phyloP scores from a whole-genome alignment of 78 protist genomes.

The Pigoraptor vietnamica region DNA sequence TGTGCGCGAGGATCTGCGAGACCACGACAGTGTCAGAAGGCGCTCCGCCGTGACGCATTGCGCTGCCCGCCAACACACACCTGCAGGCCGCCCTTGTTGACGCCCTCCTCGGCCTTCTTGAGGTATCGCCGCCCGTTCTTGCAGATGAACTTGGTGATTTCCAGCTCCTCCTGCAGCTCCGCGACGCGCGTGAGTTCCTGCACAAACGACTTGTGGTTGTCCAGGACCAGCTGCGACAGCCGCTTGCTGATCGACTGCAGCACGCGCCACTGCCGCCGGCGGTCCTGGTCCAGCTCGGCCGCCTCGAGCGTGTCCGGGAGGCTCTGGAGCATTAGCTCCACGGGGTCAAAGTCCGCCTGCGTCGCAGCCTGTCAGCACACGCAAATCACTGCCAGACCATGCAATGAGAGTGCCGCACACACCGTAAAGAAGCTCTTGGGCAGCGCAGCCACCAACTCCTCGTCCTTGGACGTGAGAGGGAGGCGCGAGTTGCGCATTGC shows the following conservation, averaged over 20 bases:
- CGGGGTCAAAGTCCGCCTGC: not conserved
- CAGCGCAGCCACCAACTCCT: not conserved
- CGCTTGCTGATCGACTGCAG: not conserved
- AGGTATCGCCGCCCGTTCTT: not conserved
- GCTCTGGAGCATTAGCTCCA: not conserved
- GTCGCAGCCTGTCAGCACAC: too few relatives aligned
- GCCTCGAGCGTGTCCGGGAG: not conserved
- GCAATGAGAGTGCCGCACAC: not conserved
- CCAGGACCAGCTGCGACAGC: not conserved
- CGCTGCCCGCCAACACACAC: not conserved
- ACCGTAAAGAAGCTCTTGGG: not conserved
- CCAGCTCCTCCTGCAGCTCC: not conserved
- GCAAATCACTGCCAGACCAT: too few relatives aligned
- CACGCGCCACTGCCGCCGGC: not conserved
- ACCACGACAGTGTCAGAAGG: too few relatives aligned
- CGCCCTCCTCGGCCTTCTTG: not conserved
- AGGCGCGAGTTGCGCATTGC: not conserved
- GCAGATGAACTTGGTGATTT: not conserved
- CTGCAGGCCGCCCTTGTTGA: not conserved
- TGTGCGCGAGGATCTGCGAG: not conserved
- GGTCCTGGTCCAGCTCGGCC: not conserved
- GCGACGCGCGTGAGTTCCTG: not conserved
- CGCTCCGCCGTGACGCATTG: too few relatives aligned
- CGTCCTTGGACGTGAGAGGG: not conserved
- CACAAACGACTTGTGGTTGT: conserved; percentile 11